Conservation (phyloP, 2,329 filamentous ascomycete species). For the Penicillium paneum region DNA sequence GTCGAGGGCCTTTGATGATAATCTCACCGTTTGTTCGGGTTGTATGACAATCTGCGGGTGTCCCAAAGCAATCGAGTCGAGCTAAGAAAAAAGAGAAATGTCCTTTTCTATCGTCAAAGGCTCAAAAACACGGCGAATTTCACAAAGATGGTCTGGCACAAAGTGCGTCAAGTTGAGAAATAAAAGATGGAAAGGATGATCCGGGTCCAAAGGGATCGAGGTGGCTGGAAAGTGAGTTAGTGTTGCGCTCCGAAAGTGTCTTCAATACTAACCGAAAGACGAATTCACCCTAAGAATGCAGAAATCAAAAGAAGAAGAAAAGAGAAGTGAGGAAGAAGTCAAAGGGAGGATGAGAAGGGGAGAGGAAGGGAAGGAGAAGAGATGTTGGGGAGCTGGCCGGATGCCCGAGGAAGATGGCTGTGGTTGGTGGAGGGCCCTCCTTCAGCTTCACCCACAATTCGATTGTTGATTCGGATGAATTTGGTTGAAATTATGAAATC, state of each 20-base stretch:
- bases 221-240: slow-evolving; percentile 34
- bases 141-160: slow-evolving; percentile 12
- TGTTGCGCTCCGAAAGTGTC: slow-evolving; percentile 7
- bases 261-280: slow-evolving; percentile 11
- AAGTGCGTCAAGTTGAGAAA: slow-evolving; percentile 21
- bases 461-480: slow-evolving; percentile 12
- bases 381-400: slow-evolving; percentile 22
- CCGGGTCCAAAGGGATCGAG: slow-evolving; percentile 33
- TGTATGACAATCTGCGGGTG: slow-evolving; percentile 14
- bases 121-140: slow-evolving; percentile 17
- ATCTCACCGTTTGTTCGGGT: slow-evolving; percentile 3
- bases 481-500: background rate
- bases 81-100: background rate
- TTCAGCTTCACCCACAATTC: slow-evolving; percentile 25
- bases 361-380: slow-evolving; percentile 20
- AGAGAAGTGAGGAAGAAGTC: slow-evolving; percentile 23
- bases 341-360: slow-evolving; percentile 24
- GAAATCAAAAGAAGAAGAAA: slow-evolving; percentile 20
- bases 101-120: slow-evolving; percentile 13
- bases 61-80: slow-evolving; percentile 15
- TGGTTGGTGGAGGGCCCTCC: slow-evolving; percentile 23
- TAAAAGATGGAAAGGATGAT: slow-evolving; percentile 25
- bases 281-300: slow-evolving; percentile 11
- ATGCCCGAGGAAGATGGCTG: slow-evolving; percentile 21
- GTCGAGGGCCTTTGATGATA: slow-evolving; percentile 1